Base-by-base conservation (phyloP, 2,329 filamentous ascomycete species). In the Samsoniella hepiali region DNA sequence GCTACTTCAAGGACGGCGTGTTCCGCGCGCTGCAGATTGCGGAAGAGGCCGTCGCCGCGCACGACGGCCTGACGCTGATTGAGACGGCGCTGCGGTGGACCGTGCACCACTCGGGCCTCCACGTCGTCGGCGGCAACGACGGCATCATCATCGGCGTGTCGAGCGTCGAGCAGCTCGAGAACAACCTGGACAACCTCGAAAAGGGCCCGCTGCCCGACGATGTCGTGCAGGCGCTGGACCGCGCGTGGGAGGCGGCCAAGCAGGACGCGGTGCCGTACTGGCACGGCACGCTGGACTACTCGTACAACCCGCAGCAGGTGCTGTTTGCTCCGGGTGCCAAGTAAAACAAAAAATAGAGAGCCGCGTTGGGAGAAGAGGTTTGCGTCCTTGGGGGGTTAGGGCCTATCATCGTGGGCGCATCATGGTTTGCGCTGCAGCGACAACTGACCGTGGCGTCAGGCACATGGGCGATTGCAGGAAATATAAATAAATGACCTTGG, bases 181-280 rank as follows among this genome's bases (percentile, higher is more conserved):
- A 79, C 67, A 88, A 88, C 72, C 75, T 88, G 60, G 76, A 81
- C 63, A 77, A 81, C 65, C 72, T 88, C 36, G 84, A 88, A 72
- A 86, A 86, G 83, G 89, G 91, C 0, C 90, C 91, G 1, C 77
- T 96, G 66, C 91, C 91, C 0, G 85, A 90, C 13, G 90, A 92
- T 32, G 88, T 96, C 17, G 82, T 96, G 10, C 76, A 88, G 72
- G 87, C 84, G 13, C 78, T 96, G 64, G 91, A 96, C 68, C 79
- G 91, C 74, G 91, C 90, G 3, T 96, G 93, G 92, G 67, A 81
- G 69, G 78, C 89, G n/a, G 79, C 84, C 13, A 93, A 92, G 78
- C 72, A 75, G 2, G 81, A 84, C 40, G 78, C 79, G 10, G 66
- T 78, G 9, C 76, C 78, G 57, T 86, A 85, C 69, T 86, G 82